Evolutionary conservation across 179 eudicot species (phyloP).

Genomic region (Drosera spatulata): DNA sequence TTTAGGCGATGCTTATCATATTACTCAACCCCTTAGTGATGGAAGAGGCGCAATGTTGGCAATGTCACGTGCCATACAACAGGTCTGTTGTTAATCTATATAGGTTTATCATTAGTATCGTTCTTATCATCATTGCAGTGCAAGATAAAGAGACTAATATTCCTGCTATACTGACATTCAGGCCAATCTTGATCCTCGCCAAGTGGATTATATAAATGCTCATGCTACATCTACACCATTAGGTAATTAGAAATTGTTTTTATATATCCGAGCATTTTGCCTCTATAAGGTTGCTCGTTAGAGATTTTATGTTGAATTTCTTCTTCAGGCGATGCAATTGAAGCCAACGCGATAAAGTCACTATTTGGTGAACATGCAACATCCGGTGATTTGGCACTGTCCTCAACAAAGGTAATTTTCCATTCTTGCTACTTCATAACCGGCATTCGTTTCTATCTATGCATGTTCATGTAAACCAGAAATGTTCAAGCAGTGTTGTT

Average conservation of each 20-base stretch:
- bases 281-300: too few relatives aligned
- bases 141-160: too few relatives aligned
- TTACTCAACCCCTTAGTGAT: conserved; percentile 83
- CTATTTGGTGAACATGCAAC: conserved; percentile 65
- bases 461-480: too few relatives aligned
- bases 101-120: too few relatives aligned
- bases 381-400: conserved; percentile 70
- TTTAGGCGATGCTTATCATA: conserved; percentile 88
- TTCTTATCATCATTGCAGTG: too few relatives aligned
- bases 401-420: conserved; percentile 82
- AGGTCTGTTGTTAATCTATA: conserved; percentile 28
- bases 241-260: conserved; percentile 24
- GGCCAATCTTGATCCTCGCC: conserved; percentile 68
- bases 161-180: conserved; percentile 9
- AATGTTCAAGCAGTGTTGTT: too few relatives aligned
- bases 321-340: conserved; percentile 64
- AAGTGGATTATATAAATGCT: conserved; percentile 89
- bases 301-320: too few relatives aligned
- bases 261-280: too few relatives aligned
- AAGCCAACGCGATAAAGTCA: conserved; percentile 75
- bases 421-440: too few relatives aligned
- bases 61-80: conserved; percentile 78
- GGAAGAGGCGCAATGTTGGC: conserved; percentile 96
- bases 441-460: too few relatives aligned
- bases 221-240: conserved; percentile 98